Evolutionary conservation across 495 filamentous ascomycete species (phyloP).

Genomic region (Aspergillus saccharolyticus): DNA sequence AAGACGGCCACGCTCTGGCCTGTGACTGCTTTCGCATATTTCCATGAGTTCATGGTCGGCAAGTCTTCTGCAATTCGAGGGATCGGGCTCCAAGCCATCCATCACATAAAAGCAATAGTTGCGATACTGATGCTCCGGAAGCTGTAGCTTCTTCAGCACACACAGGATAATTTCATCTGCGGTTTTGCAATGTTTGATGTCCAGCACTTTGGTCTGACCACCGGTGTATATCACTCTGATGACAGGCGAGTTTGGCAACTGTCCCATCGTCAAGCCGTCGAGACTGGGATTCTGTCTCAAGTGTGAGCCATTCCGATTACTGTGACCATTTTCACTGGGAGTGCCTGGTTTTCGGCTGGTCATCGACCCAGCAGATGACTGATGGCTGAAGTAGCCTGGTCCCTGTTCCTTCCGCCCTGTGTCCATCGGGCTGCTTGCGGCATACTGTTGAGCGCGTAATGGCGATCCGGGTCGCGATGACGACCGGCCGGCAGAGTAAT

Average conservation of each 20-base stretch:
- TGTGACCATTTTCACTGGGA: conserved; percentile 31
- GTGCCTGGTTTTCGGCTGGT: conserved; percentile 44
- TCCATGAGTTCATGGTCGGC: conserved; percentile 81
- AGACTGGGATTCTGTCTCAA: conserved; percentile 61
- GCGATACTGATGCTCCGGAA: conserved; percentile 68
- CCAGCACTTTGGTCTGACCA: conserved; percentile 84
- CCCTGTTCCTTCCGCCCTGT: conserved; percentile 44
- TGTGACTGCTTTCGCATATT: conserved; percentile 57
- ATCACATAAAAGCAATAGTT: conserved; percentile 82
- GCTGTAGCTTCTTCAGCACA: conserved; percentile 74
- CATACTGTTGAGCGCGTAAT: conserved; percentile 45
- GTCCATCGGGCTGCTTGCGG: conserved; percentile 48
- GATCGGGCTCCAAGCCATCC: conserved; percentile 76
- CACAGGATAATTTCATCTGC: conserved; percentile 84
- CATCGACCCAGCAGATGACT: conserved; percentile 43
- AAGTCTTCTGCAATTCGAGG: conserved; percentile 69
- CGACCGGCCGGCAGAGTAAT: conserved; percentile 39
- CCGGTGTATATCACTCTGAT: conserved; percentile 89
- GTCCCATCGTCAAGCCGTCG: conserved; percentile 75
- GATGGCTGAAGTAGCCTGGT: conserved; percentile 48
- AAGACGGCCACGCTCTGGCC: conserved; percentile 77
- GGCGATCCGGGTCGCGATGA: conserved; percentile 70
- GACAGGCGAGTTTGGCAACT: conserved; percentile 74
- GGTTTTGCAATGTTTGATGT: conserved; percentile 81
- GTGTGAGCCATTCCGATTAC: conserved; percentile 37